A percentile compares a stretch with the other conserved stretches of the same genome.
Evolutionary conservation across 805 yeast genomes (phyloP).

Genomic region (Candida odintsovae): DNA sequence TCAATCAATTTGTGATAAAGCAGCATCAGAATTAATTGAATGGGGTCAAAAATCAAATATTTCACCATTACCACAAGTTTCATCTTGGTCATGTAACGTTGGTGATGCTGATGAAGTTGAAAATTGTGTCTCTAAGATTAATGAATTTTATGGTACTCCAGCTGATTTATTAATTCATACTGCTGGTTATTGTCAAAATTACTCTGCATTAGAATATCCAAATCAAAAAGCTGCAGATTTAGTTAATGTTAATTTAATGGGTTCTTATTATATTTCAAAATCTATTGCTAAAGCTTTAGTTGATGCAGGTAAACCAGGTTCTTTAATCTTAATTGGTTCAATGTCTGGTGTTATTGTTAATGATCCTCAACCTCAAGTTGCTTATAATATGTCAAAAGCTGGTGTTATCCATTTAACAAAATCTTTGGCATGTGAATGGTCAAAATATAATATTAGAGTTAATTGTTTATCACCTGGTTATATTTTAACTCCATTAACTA

Average conservation of each 20-base stretch:
- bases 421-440: slow-evolving; percentile 80
- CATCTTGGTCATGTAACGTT: slow-evolving; percentile 71
- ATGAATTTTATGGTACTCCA: slow-evolving; percentile 51
- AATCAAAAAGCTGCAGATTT: slow-evolving; percentile 61
- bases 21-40: slow-evolving; percentile 39
- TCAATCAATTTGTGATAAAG: slow-evolving; percentile 51
- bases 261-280: slow-evolving; percentile 70
- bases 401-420: slow-evolving; percentile 78
- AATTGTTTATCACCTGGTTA: slow-evolving; percentile 79
- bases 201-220: slow-evolving; percentile 73
- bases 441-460: slow-evolving; percentile 67
- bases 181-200: slow-evolving; percentile 84
- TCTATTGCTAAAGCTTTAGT: slow-evolving; percentile 66
- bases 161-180: slow-evolving; percentile 67
- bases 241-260: slow-evolving; percentile 67
- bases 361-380: slow-evolving; percentile 74
- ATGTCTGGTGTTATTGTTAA: slow-evolving; percentile 76
- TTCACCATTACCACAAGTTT: slow-evolving; percentile 32
- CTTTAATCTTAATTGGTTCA: slow-evolving; percentile 67
- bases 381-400: slow-evolving; percentile 82
- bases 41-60: slow-evolving; percentile 40
- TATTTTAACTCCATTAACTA: slow-evolving; percentile 73
- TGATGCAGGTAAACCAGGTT: slow-evolving; percentile 46
- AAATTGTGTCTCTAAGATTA: slow-evolving; percentile 44
- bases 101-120: slow-evolving; percentile 59